Conservation (phyloP, 495 filamentous ascomycete genomes). For the Lindgomyces ingoldianus region DNA sequence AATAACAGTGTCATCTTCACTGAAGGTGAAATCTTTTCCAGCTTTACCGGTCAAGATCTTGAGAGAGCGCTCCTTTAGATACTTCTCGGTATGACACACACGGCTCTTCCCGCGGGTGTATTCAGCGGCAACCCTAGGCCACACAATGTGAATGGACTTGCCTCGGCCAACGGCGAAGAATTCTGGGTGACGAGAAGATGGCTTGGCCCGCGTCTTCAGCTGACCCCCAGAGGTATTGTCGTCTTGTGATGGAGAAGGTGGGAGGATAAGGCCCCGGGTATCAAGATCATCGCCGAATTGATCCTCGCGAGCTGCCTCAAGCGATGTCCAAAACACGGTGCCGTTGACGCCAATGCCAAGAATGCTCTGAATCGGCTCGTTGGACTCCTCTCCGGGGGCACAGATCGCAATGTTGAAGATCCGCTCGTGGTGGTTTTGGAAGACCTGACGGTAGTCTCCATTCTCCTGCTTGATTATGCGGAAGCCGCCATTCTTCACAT, state of each 20-base stretch:
- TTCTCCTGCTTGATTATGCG: constrained; percentile 92
- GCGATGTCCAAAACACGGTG: constrained; percentile 85
- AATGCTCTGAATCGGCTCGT: constrained; percentile 61
- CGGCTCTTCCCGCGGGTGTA: constrained; percentile 67
- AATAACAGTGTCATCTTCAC: constrained; percentile 90
- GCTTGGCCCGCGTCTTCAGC: constrained; percentile 91
- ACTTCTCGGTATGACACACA: constrained; percentile 78
- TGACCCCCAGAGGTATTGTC: constrained; percentile 83
- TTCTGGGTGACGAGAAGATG: constrained; percentile 81
- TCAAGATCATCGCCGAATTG: constrained; percentile 59
- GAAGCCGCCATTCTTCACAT: constrained; percentile 87
- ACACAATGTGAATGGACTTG: constrained; percentile 91
- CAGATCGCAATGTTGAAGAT: constrained; percentile 92
- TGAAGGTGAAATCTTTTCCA: constrained; percentile 96
- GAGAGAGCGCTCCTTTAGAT: constrained; percentile 78
- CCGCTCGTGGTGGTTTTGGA: constrained; percentile 81
- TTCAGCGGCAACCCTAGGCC: constrained; percentile 70
- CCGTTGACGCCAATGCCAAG: constrained; percentile 92
- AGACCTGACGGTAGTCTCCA: constrained; percentile 83
- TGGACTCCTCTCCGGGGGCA: constrained; percentile 43
- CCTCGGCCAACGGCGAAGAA: constrained; percentile 94
- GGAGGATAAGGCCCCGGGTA: constrained; percentile 76
- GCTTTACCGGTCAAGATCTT: constrained; percentile 97
- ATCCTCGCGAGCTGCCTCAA: constrained; percentile 45
- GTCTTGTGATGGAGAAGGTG: constrained; percentile 71